Percentiles rank a stretch among this genome's conserved stretches.
Evolutionary conservation across 768 basidiomycete species (phyloP).

Genomic region (Pulveroboletus sp.): DNA sequence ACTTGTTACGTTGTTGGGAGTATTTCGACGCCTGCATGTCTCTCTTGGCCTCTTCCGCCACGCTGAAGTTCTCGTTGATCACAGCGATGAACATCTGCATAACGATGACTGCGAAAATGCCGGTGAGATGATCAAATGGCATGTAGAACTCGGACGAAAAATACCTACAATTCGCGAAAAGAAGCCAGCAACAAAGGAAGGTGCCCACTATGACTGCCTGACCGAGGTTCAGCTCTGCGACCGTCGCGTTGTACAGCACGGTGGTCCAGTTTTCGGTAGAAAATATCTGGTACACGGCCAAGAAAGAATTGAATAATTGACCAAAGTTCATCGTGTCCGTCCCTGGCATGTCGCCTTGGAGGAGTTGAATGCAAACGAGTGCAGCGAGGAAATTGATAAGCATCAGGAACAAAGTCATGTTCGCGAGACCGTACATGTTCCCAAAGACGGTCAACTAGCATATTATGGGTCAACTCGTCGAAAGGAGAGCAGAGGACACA

Average conservation of each 20-base stretch:
- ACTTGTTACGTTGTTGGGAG: constrained; percentile 55
- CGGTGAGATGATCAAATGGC: background rate
- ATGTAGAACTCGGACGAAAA: background rate
- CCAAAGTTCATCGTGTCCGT: constrained; percentile 66
- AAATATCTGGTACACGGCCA: constrained; percentile 85
- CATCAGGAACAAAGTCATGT: constrained; percentile 90
- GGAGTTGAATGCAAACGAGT: constrained; percentile 75
- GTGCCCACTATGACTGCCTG: constrained; percentile 69
- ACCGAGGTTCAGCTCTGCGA: constrained; percentile 56
- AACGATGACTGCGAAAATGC: constrained; percentile 63
- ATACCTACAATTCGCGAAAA: constrained; percentile 84
- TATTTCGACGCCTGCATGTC: constrained; percentile 72
- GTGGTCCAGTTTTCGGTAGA: constrained; percentile 95
- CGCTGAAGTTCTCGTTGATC: constrained; percentile 91
- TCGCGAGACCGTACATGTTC: constrained; percentile 83
- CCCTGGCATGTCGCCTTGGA: constrained; percentile 73
- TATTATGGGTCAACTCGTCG: constrained; percentile 5
- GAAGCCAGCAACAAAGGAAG: constrained; percentile 79
- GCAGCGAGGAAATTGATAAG: constrained; percentile 85
- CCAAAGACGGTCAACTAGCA: constrained; percentile 81
- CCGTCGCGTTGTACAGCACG: constrained; percentile 58
- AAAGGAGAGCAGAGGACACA: constrained; percentile 27
- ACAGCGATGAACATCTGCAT: constrained; percentile 97
- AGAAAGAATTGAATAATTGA: constrained; percentile 78
- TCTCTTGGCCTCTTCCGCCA: constrained; percentile 88